Evolutionary conservation across 352 stramenopile species (phyloP).

Genomic region (Blastocystis sp.): DNA sequence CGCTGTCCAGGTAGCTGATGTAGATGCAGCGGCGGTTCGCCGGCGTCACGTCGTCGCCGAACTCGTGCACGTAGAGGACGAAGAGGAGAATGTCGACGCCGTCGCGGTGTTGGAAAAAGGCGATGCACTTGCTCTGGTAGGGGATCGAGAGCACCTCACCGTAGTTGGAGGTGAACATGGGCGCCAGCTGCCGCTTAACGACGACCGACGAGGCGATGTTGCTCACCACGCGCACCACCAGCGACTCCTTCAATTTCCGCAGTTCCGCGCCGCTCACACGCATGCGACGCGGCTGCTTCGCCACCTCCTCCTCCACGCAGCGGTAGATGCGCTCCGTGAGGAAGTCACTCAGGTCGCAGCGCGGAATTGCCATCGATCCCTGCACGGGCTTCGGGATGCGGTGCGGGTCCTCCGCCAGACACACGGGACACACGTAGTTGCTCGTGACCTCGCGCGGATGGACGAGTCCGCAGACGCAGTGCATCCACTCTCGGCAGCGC

Average conservation of each 20-base stretch:
- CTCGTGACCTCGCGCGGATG: constrained; percentile 15
- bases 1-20: constrained; percentile 75
- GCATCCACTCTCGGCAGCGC: constrained; percentile 15
- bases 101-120: constrained; percentile 75
- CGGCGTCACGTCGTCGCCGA: constrained; percentile 63
- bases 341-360: neutral
- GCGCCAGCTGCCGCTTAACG: neutral
- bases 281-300: neutral
- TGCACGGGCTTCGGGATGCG: neutral
- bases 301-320: neutral
- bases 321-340: neutral
- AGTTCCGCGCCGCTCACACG: neutral
- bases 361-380: neutral
- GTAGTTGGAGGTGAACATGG: neutral
- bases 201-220: constrained; percentile 4
- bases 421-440: constrained; percentile 29
- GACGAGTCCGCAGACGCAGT: constrained; percentile 32
- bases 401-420: neutral
- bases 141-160: constrained; percentile 30
- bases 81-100: constrained; percentile 76
- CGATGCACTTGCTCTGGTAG: constrained; percentile 65
- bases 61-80: constrained; percentile 76
- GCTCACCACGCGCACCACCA: neutral
- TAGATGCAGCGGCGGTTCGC: constrained; percentile 74
- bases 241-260: neutral